A percentile compares a stretch with the other conserved stretches of the same genome.
Conservation (phyloP, 164 flowering plant species). For the Protea cynaroides region DNA sequence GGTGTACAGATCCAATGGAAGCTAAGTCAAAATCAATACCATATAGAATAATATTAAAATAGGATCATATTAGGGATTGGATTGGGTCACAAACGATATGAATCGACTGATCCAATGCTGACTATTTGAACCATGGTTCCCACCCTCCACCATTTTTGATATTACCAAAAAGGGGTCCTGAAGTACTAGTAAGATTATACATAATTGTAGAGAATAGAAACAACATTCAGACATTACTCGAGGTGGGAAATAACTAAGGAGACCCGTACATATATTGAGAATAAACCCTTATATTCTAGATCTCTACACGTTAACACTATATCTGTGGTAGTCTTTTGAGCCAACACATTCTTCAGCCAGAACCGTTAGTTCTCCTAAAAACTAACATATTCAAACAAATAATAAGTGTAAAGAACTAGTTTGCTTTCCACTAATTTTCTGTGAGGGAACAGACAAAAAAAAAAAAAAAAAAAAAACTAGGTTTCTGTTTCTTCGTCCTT, state of each 20-base stretch:
- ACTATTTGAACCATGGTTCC: too few relatives aligned
- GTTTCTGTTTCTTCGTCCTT: too few relatives aligned
- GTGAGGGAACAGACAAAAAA: too few relatives aligned
- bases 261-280: conserved; percentile 66
- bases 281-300: conserved; percentile 72
- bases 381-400: too few relatives aligned
- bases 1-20: too few relatives aligned
- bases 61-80: conserved; percentile 65
- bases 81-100: too few relatives aligned
- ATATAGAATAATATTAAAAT: too few relatives aligned
- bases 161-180: conserved; percentile 69
- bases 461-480: too few relatives aligned
- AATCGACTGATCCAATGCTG: too few relatives aligned
- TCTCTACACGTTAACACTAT: conserved; percentile 63
- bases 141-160: conserved; percentile 48
- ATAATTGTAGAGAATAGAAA: conserved; percentile 9
- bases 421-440: too few relatives aligned
- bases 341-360: conserved; percentile 62
- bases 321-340: conserved; percentile 59
- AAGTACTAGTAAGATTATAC: conserved; percentile 14
- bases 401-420: too few relatives aligned
- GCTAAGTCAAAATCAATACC: too few relatives aligned
- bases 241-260: conserved; percentile 2
- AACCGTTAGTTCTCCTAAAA: conserved; percentile 57
- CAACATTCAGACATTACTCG: conserved; percentile 6